A percentile compares a stretch with the other conserved stretches of the same genome.
Conservation (phyloP, 2,329 filamentous ascomycete species). For the Rhynchosporium graminicola region DNA sequence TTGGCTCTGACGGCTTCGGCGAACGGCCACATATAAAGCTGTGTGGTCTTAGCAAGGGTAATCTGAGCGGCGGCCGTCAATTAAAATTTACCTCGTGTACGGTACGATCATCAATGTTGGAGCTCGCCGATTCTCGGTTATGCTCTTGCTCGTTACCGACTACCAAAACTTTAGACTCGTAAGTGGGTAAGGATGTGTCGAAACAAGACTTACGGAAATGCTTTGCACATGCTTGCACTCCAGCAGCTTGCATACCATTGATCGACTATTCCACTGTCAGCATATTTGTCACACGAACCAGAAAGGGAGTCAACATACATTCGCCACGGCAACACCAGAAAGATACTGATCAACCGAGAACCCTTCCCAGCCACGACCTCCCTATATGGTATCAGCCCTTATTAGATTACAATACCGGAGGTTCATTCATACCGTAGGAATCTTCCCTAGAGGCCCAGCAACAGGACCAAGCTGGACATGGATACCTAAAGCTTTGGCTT, state of each 20-base stretch:
- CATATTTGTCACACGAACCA: not conserved
- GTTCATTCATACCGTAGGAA: conserved; percentile 46
- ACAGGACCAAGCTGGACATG: conserved; percentile 76
- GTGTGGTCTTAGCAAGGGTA: not conserved
- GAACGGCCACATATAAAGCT: conserved; percentile 52
- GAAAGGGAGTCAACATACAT: conserved; percentile 36
- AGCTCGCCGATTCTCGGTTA: conserved; percentile 54
- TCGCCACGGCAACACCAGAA: conserved; percentile 61
- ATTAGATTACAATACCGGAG: not conserved
- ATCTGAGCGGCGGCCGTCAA: conserved; percentile 30
- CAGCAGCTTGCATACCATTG: conserved; percentile 54
- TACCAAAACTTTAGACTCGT: conserved; percentile 34
- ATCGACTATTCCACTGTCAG: conserved; percentile 49
- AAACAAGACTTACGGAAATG: conserved; percentile 52
- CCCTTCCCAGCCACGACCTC: conserved; percentile 81
- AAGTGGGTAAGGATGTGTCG: not conserved
- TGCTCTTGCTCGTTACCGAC: conserved; percentile 70
- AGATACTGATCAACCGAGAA: conserved; percentile 80
- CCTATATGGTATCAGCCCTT: conserved; percentile 46
- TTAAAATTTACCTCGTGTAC: conserved; percentile 68
- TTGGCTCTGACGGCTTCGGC: conserved; percentile 67
- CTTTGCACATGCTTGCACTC: conserved; percentile 55
- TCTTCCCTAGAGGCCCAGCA: conserved; percentile 73
- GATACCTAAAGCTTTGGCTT: conserved; percentile 69
- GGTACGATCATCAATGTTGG: conserved; percentile 63